Conservation (phyloP, 352 stramenopile species). For the Phytophthora meadii region DNA sequence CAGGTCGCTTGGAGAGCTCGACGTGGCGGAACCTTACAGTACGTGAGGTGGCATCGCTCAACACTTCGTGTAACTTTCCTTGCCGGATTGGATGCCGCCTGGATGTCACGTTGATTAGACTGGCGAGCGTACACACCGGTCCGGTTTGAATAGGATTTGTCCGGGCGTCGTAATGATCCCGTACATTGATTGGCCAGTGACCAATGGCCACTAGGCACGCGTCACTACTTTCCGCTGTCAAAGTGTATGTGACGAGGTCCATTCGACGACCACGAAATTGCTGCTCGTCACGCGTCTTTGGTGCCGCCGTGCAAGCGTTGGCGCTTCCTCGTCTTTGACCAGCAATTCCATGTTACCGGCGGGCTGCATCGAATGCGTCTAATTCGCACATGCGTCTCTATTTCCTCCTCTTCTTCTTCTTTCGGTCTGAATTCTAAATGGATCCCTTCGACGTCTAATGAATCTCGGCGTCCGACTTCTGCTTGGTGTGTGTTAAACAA, state of each 20-base stretch:
- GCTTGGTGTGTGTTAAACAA: constrained; percentile 25
- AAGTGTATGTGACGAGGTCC: background rate
- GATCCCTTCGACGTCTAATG: background rate
- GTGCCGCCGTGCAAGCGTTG: constrained; percentile 18
- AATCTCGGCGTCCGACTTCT: constrained; percentile 17
- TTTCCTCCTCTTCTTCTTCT: constrained; percentile 5
- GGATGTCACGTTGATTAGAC: constrained; percentile 1
- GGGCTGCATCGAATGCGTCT: background rate
- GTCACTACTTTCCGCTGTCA: constrained; percentile 6
- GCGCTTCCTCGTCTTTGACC: constrained; percentile 15
- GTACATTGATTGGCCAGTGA: constrained; percentile 3
- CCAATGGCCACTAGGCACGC: no score
- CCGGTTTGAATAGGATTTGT: constrained; percentile 5
- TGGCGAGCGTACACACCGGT: constrained; percentile 10
- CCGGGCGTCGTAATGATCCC: background rate
- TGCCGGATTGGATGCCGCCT: constrained; percentile 8
- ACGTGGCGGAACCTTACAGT: constrained; percentile 8
- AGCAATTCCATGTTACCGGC: background rate
- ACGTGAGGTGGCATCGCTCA: background rate
- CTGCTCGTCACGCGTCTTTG: constrained; percentile 19
- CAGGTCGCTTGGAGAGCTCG: constrained; percentile 13
- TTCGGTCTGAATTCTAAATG: background rate
- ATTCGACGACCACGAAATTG: constrained; percentile 1
- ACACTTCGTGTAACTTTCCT: background rate
- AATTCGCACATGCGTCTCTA: constrained; percentile 7